Percentiles rank a stretch among this genome's conserved stretches.
These are phyloP conservation scores for Paecilomyces fulvus DNA, from an alignment of 2,329 filamentous ascomycete genomes.

Conservation along the genomic window DNA sequence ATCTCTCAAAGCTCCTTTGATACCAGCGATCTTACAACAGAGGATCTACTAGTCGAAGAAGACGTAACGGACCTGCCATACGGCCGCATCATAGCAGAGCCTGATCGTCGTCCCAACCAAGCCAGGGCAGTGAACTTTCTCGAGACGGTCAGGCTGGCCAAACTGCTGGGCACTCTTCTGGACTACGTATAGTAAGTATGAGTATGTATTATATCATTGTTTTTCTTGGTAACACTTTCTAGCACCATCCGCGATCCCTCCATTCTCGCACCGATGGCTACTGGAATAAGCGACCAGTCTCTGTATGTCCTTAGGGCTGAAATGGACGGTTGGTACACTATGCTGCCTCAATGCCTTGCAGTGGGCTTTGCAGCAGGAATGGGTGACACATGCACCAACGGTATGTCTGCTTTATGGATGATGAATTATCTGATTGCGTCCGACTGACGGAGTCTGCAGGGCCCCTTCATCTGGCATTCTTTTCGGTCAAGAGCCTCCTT, in stretches of 20 bases:
- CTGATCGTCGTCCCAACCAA: conserved; percentile 23
- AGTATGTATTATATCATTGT: neutral
- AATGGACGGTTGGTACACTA: conserved; percentile 11
- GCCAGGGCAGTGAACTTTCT: conserved; percentile 31
- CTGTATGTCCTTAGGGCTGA: conserved; percentile 7
- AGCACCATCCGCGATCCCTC: neutral
- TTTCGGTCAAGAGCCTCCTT: conserved; percentile 35
- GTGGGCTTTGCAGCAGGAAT: conserved; percentile 8
- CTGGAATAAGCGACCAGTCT: conserved; percentile 4
- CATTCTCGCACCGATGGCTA: conserved; percentile 1
- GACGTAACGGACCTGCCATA: conserved; percentile 27
- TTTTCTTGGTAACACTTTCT: neutral
- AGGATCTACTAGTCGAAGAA: conserved; percentile 38
- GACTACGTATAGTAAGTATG: conserved; percentile 8
- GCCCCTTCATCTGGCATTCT: conserved; percentile 38
- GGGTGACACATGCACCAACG: conserved; percentile 9
- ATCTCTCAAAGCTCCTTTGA: conserved; percentile 35
- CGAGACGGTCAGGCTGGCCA: conserved; percentile 11
- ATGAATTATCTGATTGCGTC: neutral
- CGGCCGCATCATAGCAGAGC: conserved; percentile 27
- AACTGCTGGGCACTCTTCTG: conserved; percentile 8
- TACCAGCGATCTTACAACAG: conserved; percentile 31
- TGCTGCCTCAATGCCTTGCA: conserved; percentile 12
- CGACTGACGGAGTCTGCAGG: conserved; percentile 5
- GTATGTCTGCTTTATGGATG: conserved; percentile 5